Base-by-base conservation (phyloP, 1,139 yeast genomes). In the Magnusiomyces ingens region DNA sequence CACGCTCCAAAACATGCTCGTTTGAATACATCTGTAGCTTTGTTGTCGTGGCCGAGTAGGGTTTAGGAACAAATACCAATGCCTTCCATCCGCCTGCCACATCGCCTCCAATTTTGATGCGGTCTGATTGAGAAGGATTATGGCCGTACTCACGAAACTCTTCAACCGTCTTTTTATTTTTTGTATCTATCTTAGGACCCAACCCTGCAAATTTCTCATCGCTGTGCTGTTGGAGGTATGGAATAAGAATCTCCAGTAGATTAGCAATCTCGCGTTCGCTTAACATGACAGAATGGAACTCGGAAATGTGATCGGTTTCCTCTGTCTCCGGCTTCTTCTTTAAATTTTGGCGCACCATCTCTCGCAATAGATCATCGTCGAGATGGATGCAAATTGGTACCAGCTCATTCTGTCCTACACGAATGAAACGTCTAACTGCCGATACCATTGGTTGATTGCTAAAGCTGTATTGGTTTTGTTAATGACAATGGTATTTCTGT, bases 1-100 rank as follows among this genome's bases (percentile, higher is more conserved):
- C 51, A 15, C 57, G 47, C 29, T 54, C 53, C 15, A 54, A 26
- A 2, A 54, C 35, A 26, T 54, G 57, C 38, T 54, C 55, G 22
- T 48, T 47, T 11, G 57, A 45, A 41, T 52, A 54, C 13, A 19
- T 13, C n/a, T 22, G 21, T 13, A 12, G 19, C 35, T 15, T 21
- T 18, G 15, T 13, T 11, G 29, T n/a, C 35, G 15, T 2, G 15
- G 45, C n/a, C 4, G 15, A 43, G 10, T 19, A 21, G 32, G 32
- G 5, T n/a, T 21, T 13, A 2, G 45, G 45, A 43, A 43, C 17
- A 22, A 43, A 43, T 22, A 43, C 22, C 5, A 12, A 12, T 19
- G 21, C 45, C 19, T 43, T 19, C 45, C 45, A 43, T 5, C 45
- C 45, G 11, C 32, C 32, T 26, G 32, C 8, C 8, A 26, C 32